Conservation (phyloP, 2,329 filamentous ascomycete genomes). For the Phialemonium atrogriseum region DNA sequence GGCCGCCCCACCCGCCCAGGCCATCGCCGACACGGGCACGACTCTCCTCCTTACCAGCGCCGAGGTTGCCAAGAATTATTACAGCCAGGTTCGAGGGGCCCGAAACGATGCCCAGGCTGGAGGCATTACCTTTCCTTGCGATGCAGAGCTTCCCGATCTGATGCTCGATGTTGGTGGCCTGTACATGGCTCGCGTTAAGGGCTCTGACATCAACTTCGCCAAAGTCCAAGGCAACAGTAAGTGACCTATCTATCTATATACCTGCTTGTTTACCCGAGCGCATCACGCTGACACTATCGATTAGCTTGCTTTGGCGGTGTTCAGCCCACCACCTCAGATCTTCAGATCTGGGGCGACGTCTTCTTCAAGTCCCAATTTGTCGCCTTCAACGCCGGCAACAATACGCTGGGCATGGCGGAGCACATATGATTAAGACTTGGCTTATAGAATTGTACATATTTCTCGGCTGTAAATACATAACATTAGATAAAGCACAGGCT, state of each 20-base stretch:
- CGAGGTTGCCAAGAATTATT: constrained; percentile 40
- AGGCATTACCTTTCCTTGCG: constrained; percentile 39
- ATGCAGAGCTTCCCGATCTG: constrained; percentile 36
- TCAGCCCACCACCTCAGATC: constrained; percentile 45
- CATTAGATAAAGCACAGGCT: neutral
- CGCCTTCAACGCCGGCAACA: constrained; percentile 48
- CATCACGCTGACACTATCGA: constrained; percentile 5
- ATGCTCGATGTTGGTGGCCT: constrained; percentile 46
- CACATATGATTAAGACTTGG: constrained; percentile 15
- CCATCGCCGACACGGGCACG: constrained; percentile 52
- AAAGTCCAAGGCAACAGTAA: constrained; percentile 40
- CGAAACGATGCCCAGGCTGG: constrained; percentile 27
- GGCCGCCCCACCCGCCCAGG: constrained; percentile 29
- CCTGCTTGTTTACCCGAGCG: constrained; percentile 4
- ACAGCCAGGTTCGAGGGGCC: constrained; percentile 35
- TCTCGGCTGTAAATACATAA: neutral
- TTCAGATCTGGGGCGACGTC: constrained; percentile 57
- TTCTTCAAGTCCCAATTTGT: constrained; percentile 56
- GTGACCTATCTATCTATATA: constrained; percentile 15
- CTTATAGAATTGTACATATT: neutral
- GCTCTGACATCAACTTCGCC: constrained; percentile 45
- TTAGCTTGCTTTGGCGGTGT: constrained; percentile 59
- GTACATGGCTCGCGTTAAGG: constrained; percentile 49
- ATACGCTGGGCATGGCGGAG: constrained; percentile 40
- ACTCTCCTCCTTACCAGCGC: constrained; percentile 54